Conservation (phyloP, 306 rosid species). For the Begonia masoniana region DNA sequence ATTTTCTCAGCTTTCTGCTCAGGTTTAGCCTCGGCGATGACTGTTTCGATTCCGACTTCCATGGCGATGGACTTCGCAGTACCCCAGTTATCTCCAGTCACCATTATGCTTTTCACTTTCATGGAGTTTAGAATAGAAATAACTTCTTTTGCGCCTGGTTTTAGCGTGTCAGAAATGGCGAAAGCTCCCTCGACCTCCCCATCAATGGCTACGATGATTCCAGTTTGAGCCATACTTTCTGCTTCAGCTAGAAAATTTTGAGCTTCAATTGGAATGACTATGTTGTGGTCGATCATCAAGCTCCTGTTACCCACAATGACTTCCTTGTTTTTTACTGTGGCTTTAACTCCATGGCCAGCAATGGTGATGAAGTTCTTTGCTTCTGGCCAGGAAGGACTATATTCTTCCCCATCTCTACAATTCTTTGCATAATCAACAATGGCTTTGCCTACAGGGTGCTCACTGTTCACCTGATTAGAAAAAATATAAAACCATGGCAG, state of each 20-base stretch:
- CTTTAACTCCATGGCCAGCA: conserved; percentile 75
- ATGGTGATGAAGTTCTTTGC: conserved; percentile 47
- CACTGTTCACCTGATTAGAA: conserved; percentile 59
- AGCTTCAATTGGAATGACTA: conserved; percentile 36
- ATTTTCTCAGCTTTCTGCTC: conserved; percentile 50
- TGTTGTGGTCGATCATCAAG: conserved; percentile 39
- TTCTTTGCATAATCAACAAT: conserved; percentile 61
- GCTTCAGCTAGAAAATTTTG: conserved; percentile 46
- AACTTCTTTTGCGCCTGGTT: conserved; percentile 52
- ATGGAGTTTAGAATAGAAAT: conserved; percentile 66
- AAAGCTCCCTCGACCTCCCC: conserved; percentile 43
- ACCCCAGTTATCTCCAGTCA: conserved; percentile 89
- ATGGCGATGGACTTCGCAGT: conserved; percentile 75
- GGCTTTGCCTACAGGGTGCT: conserved; percentile 80
- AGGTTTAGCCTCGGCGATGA: conserved; percentile 71
- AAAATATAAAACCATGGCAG: background rate
- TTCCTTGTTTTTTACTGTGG: conserved; percentile 12
- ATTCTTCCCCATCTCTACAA: conserved; percentile 18
- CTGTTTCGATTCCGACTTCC: conserved; percentile 61
- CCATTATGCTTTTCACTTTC: conserved; percentile 62
- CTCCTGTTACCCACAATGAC: conserved; percentile 52
- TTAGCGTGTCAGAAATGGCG: conserved; percentile 70
- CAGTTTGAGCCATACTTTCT: conserved; percentile 63
- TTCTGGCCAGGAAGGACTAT: conserved; percentile 47
- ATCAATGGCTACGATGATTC: conserved; percentile 48